Base-by-base conservation (phyloP, 169 alveolate species). In the Cryptosporidium muris region DNA sequence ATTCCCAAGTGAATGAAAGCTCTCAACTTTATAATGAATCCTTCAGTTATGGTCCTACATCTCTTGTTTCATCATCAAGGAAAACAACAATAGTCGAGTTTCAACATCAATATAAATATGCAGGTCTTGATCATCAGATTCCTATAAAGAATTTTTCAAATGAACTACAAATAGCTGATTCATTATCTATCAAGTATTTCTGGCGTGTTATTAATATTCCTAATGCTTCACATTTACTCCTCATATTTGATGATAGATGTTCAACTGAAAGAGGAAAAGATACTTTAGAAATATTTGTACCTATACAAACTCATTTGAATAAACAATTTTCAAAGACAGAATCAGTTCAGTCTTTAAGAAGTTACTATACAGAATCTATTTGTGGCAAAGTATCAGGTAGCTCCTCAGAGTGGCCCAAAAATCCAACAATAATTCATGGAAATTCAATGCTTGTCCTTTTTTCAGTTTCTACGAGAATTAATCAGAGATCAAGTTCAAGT, bases 231-330 rank as follows among this genome's bases (percentile, higher is more conserved):
- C 89, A 81, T 40, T 43, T 66, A 5, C 16, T 64, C 16, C 37
- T 81, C 6, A 40, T 65, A 12, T 81, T 81, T 37, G 89, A 64
- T 40, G 56, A 54, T 7, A 65, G 65, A 16, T 81, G 89, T 74
- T 56, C 43, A 7, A 64, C 81, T 25, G 37, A 49, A 51, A 56
- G 53, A 2, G 38, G 65, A n/a, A 53, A 4, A 14, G 89, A 81
- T 40, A 65, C 38, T n/a, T 42, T 81, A 37, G 65, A 81, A 51
- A 66, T 66, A 36, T 66, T 66, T 51, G 53, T 62, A 3, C 36
- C 45, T 16, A 14, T 2, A 9, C 1, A 51, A 51, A 45, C 43
- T 8, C 51, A 38, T 16, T 9, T 4, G 38, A 66, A 49, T 51
- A 36, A 11, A 12, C 12, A 49, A 9, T 49, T 49, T 12, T 36